Conservation (phyloP, 495 filamentous ascomycete species). For the Talaromyces proteolyticus region DNA sequence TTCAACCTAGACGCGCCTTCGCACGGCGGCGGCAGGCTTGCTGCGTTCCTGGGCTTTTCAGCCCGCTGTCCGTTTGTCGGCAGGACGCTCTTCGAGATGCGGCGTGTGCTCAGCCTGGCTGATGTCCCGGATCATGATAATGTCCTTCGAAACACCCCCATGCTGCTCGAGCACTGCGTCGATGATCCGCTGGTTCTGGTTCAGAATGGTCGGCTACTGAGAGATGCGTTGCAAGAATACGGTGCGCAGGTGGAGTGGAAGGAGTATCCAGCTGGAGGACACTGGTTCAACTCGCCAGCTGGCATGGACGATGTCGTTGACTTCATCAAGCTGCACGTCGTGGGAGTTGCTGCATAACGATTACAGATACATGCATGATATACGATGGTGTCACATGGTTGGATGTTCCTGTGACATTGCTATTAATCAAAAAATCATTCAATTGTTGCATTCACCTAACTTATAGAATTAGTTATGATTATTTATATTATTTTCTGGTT, state of each 20-base stretch:
- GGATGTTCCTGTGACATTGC: too few species aligned
- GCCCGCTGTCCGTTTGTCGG: not conserved
- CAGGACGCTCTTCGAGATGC: not conserved
- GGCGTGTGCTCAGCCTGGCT: not conserved
- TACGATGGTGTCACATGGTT: too few species aligned
- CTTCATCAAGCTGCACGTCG: not conserved
- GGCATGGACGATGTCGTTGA: slow-evolving; percentile 2
- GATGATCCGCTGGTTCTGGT: slow-evolving; percentile 1
- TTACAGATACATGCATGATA: too few species aligned
- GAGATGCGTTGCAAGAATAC: not conserved
- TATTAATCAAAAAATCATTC: too few species aligned
- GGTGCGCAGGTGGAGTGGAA: not conserved
- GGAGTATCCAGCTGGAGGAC: slow-evolving; percentile 1
- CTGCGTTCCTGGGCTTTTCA: not conserved
- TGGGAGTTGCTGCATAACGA: too few species aligned
- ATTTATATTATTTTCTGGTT: too few species aligned
- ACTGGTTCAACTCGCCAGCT: not conserved
- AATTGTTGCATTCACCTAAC: too few species aligned
- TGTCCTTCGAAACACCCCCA: not conserved
- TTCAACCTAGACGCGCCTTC: not conserved
- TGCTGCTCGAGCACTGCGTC: slow-evolving; percentile 1
- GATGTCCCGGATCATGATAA: not conserved
- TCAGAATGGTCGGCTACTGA: not conserved
- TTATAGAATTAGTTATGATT: too few species aligned
- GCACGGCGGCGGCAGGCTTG: not conserved